Percentiles rank a stretch among this genome's conserved stretches.
Evolutionary conservation across 257 asterid species (phyloP).

Genomic region (Primulina eburnea): DNA sequence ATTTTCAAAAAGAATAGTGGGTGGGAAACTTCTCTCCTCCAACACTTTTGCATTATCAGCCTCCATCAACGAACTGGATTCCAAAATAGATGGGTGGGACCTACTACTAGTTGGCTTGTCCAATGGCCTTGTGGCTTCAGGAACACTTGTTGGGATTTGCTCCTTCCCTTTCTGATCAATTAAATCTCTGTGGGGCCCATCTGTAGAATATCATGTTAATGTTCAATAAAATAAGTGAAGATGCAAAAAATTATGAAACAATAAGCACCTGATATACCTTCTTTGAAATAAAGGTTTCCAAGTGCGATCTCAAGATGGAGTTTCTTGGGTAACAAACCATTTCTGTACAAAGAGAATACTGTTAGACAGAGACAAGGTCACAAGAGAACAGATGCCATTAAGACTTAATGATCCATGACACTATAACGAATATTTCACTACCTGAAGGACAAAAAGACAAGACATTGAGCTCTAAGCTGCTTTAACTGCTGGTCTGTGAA

Average conservation of each 20-base stretch:
- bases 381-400: slow-evolving; percentile 18
- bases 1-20: slow-evolving; percentile 43
- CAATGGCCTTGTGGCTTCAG: slow-evolving; percentile 52
- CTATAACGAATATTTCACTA: slow-evolving; percentile 23
- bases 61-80: slow-evolving; percentile 42
- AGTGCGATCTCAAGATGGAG: slow-evolving; percentile 98
- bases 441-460: slow-evolving; percentile 97
- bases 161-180: slow-evolving; percentile 79
- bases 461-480: slow-evolving; percentile 99
- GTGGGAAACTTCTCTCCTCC: slow-evolving; percentile 52
- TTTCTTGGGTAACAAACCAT: slow-evolving; percentile 86
- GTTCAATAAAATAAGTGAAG: slow-evolving; percentile 15
- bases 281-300: slow-evolving; percentile 69
- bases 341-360: slow-evolving; percentile 48
- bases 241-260: slow-evolving; percentile 19
- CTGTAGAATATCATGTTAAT: slow-evolving; percentile 45
- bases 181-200: slow-evolving; percentile 66
- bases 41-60: slow-evolving; percentile 46
- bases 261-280: slow-evolving; percentile 51
- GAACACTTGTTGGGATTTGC: slow-evolving; percentile 43
- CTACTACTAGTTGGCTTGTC: slow-evolving; percentile 53
- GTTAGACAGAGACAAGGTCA: slow-evolving; percentile 26
- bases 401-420: slow-evolving; percentile 19
- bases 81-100: slow-evolving; percentile 38
- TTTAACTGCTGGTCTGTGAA: slow-evolving; percentile 93